Base-by-base conservation (phyloP, 2,329 filamentous ascomycete species). In the Exophiala sp. region DNA sequence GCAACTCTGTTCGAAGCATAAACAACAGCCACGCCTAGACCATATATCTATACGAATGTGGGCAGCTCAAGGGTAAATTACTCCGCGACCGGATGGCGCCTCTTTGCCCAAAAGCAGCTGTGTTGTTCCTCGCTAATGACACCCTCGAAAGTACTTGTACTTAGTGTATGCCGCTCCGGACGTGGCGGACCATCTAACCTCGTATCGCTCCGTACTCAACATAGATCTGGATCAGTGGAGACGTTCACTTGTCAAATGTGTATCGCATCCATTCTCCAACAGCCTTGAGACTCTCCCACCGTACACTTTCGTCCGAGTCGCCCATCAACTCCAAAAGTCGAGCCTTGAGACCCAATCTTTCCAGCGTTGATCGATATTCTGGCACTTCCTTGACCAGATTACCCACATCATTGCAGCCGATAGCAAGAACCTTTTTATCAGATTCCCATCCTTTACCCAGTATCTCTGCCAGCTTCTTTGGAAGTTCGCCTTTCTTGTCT, bases 251-350 rank as follows among this genome's bases (percentile, higher is more conserved):
- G 50, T 84, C 81, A 69, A 86, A 85, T 57, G 77, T 87, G 74
- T 89, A 89, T 64, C 85, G 79, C 69, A 89, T 71, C 85, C 86
- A 89, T 69, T 87, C 86, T 16, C 86, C 86, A 38, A 96, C 83
- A 12, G 91, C 91, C 65, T 87, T 84, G 74, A 96, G 74, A 71
- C 89, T 94, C 77, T 96, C 91, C 90, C 91, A 96, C 67, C 91
- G 80, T 43, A 96, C 89, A 55, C 84, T 86, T 75, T 96, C 91
- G 65, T 96, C 90, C 54, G 84, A 80, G 67, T 95, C 89, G 65
- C 84, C 85, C 91, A 96, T 96, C 66, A 96, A 78, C 74, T 91
- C 88, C 91, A 96, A 95, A 57, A 96, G 86, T 62, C 89, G 81
- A 14, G 82, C 83, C 81, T 96, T 96, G 59, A 96, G 72, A 0